Evolutionary conservation across 176 grass and related monocot genomes (phyloP).

Genomic region (Echinochloa phyllopogon): DNA sequence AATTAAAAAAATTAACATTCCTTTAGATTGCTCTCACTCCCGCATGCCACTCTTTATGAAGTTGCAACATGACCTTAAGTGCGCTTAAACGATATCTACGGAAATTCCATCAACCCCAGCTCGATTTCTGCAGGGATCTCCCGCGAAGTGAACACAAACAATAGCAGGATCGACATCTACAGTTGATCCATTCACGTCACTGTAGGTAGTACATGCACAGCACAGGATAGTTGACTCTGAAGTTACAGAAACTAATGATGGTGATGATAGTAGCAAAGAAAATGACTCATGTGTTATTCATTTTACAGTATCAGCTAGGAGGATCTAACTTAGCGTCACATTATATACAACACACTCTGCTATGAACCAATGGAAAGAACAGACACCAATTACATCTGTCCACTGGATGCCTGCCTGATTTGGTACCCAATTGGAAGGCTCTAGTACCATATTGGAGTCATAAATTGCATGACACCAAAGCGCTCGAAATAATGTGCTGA

Average conservation of each 20-base stretch:
- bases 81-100: background rate
- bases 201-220: background rate
- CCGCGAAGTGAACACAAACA: background rate
- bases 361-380: conserved; percentile 15
- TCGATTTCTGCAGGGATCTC: background rate
- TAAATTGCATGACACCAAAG: background rate
- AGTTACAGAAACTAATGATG: background rate
- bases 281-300: background rate
- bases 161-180: background rate
- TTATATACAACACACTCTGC: conserved; percentile 26
- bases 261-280: background rate
- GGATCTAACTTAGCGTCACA: conserved; percentile 17
- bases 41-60: too few relatives aligned
- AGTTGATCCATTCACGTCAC: background rate
- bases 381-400: background rate
- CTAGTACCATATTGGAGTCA: background rate
- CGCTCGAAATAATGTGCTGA: background rate
- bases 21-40: background rate
- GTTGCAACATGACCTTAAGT: background rate
- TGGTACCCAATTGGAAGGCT: background rate
- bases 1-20: too few relatives aligned
- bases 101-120: background rate
- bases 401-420: background rate
- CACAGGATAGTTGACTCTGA: background rate
- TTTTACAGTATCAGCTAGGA: conserved; percentile 26